A percentile compares a stretch with the other conserved stretches of the same genome.
Evolutionary conservation across 306 rosid species (phyloP).

Genomic region (Delonix regia): DNA sequence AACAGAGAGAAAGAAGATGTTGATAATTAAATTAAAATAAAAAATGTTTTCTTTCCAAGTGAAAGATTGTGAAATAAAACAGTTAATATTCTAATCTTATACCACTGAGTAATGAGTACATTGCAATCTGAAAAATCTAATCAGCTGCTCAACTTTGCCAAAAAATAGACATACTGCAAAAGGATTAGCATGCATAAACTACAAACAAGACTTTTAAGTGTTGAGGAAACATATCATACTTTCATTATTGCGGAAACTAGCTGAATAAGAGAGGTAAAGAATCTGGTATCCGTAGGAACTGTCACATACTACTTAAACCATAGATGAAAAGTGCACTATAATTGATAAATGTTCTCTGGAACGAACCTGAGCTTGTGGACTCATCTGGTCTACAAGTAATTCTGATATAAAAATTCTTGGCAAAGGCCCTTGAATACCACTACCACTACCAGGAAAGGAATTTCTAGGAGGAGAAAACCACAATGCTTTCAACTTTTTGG

Average conservation of each 20-base stretch:
- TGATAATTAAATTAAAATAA: conserved; percentile 3
- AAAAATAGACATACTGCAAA: background rate
- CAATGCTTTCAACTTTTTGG: conserved; percentile 80
- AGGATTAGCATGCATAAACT: background rate
- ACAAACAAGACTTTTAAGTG: background rate
- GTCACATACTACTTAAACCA: conserved; percentile 8
- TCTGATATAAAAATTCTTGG: conserved; percentile 92
- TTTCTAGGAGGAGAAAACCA: conserved; percentile 91
- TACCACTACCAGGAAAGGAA: conserved; percentile 42
- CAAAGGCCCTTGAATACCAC: conserved; percentile 74
- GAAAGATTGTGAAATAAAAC: background rate
- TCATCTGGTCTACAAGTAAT: conserved; percentile 89
- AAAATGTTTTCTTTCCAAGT: background rate
- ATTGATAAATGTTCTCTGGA: background rate
- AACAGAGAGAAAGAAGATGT: background rate
- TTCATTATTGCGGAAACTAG: conserved; percentile 7
- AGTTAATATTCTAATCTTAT: background rate
- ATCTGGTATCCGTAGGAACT: background rate
- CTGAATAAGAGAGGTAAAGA: background rate
- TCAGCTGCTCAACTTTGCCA: conserved; percentile 9
- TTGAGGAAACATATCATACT: background rate
- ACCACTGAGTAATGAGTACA: background rate
- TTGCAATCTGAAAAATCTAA: conserved; percentile 6
- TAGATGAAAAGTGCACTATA: conserved; percentile 18
- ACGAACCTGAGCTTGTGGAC: conserved; percentile 78